These are phyloP conservation scores for Fusarium piperis DNA, from an alignment of 2,329 filamentous ascomycete genomes.

Conservation along the genomic window DNA sequence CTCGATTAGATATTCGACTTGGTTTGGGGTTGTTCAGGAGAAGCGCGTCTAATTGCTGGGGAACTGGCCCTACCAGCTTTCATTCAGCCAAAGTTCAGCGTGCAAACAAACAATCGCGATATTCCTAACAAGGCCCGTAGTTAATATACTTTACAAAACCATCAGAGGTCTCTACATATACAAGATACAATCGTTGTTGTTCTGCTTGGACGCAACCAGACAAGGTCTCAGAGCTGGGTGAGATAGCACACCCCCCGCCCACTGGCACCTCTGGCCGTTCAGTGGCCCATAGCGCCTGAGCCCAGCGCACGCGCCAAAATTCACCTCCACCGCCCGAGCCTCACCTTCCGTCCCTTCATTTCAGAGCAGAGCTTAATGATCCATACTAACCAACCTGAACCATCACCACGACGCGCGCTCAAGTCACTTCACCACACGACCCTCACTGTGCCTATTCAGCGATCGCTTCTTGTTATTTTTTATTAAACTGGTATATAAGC, in stretches of 20 bases:
- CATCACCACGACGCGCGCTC: conserved; percentile 7
- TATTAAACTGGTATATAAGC: neutral
- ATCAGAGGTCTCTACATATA: neutral
- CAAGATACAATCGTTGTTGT: neutral
- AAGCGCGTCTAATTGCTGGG: neutral
- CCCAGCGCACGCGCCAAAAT: conserved; percentile 25
- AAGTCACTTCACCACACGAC: conserved; percentile 6
- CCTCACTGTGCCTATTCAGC: neutral
- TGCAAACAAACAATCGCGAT: neutral
- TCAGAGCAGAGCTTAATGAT: conserved; percentile 22
- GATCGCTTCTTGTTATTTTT: neutral
- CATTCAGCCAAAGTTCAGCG: neutral
- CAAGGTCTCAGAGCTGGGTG: neutral
- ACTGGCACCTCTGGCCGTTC: conserved; percentile 9
- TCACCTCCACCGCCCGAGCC: conserved; percentile 30
- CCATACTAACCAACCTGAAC: conserved; percentile 1
- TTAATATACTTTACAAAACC: neutral
- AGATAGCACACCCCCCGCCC: neutral
- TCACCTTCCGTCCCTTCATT: conserved; percentile 28
- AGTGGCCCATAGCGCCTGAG: conserved; percentile 33
- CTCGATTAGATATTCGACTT: neutral
- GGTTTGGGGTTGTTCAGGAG: neutral
- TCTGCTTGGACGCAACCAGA: neutral
- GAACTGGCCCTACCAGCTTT: neutral
- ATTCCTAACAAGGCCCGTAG: neutral